Percentiles rank a stretch among this genome's conserved stretches.
Evolutionary conservation across 1,284 basidiomycete species (phyloP).

Genomic region (Cryptococcus maquisensis): DNA sequence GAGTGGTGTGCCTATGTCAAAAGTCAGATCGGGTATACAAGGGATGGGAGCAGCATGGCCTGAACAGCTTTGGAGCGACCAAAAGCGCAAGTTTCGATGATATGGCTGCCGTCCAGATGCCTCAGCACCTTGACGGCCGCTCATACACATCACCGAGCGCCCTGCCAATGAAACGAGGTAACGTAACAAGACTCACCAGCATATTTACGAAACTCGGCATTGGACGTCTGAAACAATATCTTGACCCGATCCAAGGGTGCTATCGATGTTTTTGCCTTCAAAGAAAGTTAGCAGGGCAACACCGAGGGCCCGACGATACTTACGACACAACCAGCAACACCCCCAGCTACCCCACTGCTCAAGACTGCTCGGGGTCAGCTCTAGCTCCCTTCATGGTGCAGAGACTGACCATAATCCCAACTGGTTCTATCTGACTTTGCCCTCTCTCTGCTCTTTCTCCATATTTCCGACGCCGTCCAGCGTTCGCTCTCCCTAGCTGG

Average conservation of each 20-base stretch:
- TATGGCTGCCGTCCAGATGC: no score
- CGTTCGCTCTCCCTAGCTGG: conserved; percentile 20
- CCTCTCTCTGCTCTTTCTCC: conserved; percentile 53
- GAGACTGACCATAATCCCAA: conserved; percentile 59
- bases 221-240: conserved; percentile 96
- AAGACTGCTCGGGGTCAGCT: conserved; percentile 29
- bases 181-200: conserved; percentile 57
- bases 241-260: conserved; percentile 97
- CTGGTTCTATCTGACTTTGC: conserved; percentile 61
- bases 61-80: no score
- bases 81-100: no score
- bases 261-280: conserved; percentile 90
- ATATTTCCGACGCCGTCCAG: conserved; percentile 24
- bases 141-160: no score
- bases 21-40: not conserved
- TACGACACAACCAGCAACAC: conserved; percentile 88
- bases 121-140: no score
- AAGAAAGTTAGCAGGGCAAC: not conserved
- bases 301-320: conserved; percentile 43
- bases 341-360: conserved; percentile 72
- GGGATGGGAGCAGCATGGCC: not conserved
- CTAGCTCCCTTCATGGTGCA: not conserved
- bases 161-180: not conserved
- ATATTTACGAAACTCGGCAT: conserved; percentile 91
- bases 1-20: conserved; percentile 33